phyloP scores from a whole-genome alignment of 768 basidiomycete genomes.

The Mycena alexandri region DNA sequence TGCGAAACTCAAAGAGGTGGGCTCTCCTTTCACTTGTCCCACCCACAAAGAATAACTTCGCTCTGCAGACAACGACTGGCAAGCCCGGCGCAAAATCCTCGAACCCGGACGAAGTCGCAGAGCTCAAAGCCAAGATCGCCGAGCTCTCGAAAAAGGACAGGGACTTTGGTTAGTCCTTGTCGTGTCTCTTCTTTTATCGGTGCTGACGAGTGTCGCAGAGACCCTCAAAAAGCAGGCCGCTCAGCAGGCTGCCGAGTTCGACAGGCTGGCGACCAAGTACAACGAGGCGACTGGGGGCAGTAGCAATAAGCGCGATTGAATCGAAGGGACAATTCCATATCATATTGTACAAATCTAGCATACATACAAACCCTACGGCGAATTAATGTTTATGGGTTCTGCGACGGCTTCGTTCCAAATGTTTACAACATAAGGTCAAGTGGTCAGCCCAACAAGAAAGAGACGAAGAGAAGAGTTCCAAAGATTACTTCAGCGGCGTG shows the following conservation, averaged over 20 bases:
- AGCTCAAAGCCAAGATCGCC: conserved; percentile 77
- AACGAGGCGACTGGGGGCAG: conserved; percentile 75
- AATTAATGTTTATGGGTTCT: conserved; percentile 8
- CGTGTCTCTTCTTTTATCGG: background rate
- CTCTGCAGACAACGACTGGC: conserved; percentile 28
- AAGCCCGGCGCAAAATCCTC: conserved; percentile 34
- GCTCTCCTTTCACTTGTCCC: background rate
- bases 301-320: conserved; percentile 68
- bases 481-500: conserved; percentile 19
- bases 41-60: background rate
- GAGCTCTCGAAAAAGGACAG: conserved; percentile 67
- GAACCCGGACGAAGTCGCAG: conserved; percentile 71
- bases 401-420: too few relatives aligned
- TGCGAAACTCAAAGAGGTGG: conserved; percentile 74
- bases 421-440: too few relatives aligned
- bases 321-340: background rate
- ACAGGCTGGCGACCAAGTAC: conserved; percentile 83
- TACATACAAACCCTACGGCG: conserved; percentile 5
- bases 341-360: conserved; percentile 31
- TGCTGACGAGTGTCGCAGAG: conserved; percentile 53
- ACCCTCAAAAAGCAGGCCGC: conserved; percentile 86
- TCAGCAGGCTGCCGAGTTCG: conserved; percentile 84
- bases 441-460: background rate
- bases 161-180: conserved; percentile 69
- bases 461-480: conserved; percentile 6